Conservation (phyloP, 306 rosid species). For the Citrullus amarus region DNA sequence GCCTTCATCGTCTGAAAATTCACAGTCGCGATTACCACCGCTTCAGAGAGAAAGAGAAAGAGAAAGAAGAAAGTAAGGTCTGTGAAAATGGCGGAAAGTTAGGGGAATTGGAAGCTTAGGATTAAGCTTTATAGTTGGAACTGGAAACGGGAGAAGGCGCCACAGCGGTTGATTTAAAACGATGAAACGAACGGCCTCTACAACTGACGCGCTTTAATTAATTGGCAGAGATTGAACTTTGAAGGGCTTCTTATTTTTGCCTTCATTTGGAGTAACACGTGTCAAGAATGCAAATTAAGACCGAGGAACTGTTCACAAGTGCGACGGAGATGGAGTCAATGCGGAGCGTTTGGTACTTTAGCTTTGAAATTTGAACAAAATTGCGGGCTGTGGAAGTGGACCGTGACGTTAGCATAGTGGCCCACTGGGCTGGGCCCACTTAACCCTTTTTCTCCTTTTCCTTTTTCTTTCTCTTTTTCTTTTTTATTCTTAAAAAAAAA, state of each 20-base stretch:
- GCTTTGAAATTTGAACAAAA: not conserved
- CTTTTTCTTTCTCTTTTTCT: too few relatives aligned
- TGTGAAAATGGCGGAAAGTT: slow-evolving; percentile 15
- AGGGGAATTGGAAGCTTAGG: not conserved
- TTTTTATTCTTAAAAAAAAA: too few relatives aligned
- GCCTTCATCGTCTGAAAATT: slow-evolving; percentile 20
- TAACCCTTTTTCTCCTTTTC: not conserved
- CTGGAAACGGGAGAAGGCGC: not conserved
- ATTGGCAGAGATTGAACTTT: not conserved
- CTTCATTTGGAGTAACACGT: not conserved
- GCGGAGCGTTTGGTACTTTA: not conserved
- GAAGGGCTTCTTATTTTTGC: not conserved
- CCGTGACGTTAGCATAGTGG: not conserved
- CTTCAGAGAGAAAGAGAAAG: not conserved
- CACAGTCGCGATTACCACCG: not conserved
- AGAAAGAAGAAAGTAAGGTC: slow-evolving; percentile 3
- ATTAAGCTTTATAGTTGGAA: not conserved
- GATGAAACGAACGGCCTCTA: not conserved
- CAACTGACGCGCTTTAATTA: not conserved
- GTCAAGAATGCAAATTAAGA: not conserved
- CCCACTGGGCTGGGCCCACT: not conserved
- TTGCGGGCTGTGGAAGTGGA: slow-evolving; percentile 4
- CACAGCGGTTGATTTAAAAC: not conserved
- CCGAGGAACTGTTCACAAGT: not conserved
- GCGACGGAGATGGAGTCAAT: not conserved